phyloP scores from a whole-genome alignment of 1,284 basidiomycete genomes.

The Cryptococcus floricola region DNA sequence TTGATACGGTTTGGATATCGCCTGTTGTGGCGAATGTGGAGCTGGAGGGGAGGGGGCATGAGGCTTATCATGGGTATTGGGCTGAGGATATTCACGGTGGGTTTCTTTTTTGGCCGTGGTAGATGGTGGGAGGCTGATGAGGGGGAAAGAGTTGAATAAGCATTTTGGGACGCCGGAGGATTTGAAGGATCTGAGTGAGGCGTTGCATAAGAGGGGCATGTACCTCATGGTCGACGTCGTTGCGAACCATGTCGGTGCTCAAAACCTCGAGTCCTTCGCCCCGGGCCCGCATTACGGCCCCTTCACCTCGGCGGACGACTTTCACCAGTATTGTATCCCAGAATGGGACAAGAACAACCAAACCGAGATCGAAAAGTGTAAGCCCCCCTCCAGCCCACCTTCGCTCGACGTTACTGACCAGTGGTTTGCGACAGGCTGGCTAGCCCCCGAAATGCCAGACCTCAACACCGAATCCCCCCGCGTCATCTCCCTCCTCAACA shows the following conservation, averaged over 20 bases:
- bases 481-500: constrained; percentile 45
- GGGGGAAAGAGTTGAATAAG: constrained; percentile 45
- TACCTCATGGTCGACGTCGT: constrained; percentile 55
- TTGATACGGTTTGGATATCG: constrained; percentile 53
- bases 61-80: constrained; percentile 53
- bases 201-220: constrained; percentile 52
- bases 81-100: constrained; percentile 38
- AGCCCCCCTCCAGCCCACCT: constrained; percentile 6
- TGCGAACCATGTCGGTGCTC: constrained; percentile 52
- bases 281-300: constrained; percentile 37
- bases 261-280: constrained; percentile 28
- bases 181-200: constrained; percentile 48
- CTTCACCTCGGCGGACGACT: constrained; percentile 43
- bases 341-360: constrained; percentile 52
- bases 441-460: constrained; percentile 50
- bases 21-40: constrained; percentile 50
- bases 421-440: constrained; percentile 40
- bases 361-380: constrained; percentile 51
- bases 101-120: neutral
- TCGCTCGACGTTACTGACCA: neutral
- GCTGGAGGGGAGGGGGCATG: constrained; percentile 22
- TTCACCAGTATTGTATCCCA: constrained; percentile 49
- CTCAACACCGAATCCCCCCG: constrained; percentile 51
- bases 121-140: constrained; percentile 17
- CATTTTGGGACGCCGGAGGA: constrained; percentile 51